These are phyloP conservation scores for Scortechinia acanthostroma DNA, from an alignment of 2,329 filamentous ascomycete genomes.

Conservation along the genomic window DNA sequence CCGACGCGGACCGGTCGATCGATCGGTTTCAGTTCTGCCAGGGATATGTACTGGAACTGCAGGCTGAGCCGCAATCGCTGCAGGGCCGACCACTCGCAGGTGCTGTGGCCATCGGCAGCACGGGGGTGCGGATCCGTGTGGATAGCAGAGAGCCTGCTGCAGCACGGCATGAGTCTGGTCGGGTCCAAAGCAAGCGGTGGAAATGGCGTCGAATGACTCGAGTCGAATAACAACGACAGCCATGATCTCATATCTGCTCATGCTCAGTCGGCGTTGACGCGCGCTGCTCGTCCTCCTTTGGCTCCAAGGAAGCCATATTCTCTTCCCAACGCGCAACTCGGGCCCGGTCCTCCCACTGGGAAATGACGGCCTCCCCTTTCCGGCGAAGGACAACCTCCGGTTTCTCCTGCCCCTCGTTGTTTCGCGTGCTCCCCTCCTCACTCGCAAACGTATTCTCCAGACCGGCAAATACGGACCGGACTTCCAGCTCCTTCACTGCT, in stretches of 20 bases:
- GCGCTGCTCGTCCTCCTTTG: conserved; percentile 12
- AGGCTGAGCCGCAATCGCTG: too few relatives aligned
- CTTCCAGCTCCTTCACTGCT: background rate
- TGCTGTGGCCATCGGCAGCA: too few relatives aligned
- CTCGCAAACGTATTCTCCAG: background rate
- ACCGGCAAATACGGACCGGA: background rate
- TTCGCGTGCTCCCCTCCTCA: too few relatives aligned
- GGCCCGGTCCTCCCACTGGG: conserved; percentile 18
- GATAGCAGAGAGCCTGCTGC: too few relatives aligned
- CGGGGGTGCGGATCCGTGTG: too few relatives aligned
- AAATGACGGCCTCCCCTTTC: conserved; percentile 17
- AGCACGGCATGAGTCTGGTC: too few relatives aligned
- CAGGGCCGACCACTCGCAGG: too few relatives aligned
- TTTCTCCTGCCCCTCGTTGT: conserved; percentile 8
- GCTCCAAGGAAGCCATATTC: conserved; percentile 23
- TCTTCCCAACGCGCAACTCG: conserved; percentile 23
- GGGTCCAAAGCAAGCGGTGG: too few relatives aligned
- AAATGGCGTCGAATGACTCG: too few relatives aligned
- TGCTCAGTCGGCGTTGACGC: background rate
- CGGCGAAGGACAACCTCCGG: conserved; percentile 15
- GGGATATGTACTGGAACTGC: too few relatives aligned
- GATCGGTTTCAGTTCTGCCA: too few relatives aligned
- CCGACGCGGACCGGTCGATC: too few relatives aligned
- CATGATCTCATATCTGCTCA: background rate
- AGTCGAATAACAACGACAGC: background rate